Percentiles rank a stretch among this genome's conserved stretches.
These are phyloP conservation scores for Panicum miliaceum DNA, from an alignment of 176 grass and related monocot species.

Conservation along the genomic window DNA sequence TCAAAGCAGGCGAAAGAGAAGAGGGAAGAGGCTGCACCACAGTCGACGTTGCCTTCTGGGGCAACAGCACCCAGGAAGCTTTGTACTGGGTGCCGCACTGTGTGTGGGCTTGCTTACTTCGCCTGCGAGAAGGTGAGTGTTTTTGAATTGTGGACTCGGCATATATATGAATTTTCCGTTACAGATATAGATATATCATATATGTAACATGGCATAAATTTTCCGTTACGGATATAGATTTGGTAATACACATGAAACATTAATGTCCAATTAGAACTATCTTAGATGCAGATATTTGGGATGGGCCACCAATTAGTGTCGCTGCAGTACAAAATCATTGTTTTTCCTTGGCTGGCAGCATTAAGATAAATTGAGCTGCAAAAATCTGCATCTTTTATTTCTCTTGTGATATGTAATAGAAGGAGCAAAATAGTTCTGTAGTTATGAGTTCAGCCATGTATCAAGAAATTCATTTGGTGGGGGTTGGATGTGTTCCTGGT, in stretches of 20 bases:
- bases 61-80: slow-evolving; percentile 54
- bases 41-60: slow-evolving; percentile 18
- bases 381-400: background rate
- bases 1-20: slow-evolving; percentile 55
- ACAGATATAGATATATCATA: background rate
- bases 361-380: background rate
- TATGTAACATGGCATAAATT: background rate
- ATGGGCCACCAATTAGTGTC: background rate
- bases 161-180: slow-evolving; percentile 1
- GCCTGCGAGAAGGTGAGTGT: slow-evolving; percentile 76
- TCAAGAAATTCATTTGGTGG: slow-evolving; percentile 11
- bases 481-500: slow-evolving; percentile 4
- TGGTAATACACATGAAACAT: background rate
- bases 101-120: slow-evolving; percentile 83
- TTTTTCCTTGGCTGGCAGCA: background rate
- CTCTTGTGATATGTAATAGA: slow-evolving; percentile 12
- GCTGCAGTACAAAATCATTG: background rate
- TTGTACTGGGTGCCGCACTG: slow-evolving; percentile 65
- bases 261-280: background rate
- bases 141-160: slow-evolving; percentile 19
- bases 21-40: slow-evolving; percentile 45
- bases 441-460: slow-evolving; percentile 9
- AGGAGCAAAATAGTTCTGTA: background rate
- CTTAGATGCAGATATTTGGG: background rate
- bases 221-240: background rate